These are phyloP conservation scores for Gomphus bonarii DNA, from an alignment of 1,284 basidiomycete species.

Conservation along the genomic window DNA sequence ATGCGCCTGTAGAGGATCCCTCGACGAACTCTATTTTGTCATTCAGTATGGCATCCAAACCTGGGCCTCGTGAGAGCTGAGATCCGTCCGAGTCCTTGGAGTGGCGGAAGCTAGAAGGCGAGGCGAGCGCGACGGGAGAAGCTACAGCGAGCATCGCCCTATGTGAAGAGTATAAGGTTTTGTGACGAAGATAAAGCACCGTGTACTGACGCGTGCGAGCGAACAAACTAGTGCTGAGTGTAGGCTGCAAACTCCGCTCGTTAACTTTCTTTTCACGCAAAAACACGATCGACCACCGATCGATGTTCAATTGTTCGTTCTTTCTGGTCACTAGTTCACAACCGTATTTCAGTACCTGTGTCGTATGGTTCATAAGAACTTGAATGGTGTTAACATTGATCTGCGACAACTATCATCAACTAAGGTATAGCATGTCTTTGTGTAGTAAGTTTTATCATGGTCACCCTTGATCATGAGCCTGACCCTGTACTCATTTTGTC, in stretches of 20 bases:
- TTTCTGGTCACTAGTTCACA: too few relatives aligned
- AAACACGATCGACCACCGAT: too few relatives aligned
- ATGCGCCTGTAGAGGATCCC: slow-evolving; percentile 62
- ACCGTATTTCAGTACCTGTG: too few relatives aligned
- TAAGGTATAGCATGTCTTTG: too few relatives aligned
- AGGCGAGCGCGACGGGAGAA: not conserved
- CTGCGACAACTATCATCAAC: too few relatives aligned
- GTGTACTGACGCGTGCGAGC: not conserved
- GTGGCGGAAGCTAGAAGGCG: not conserved
- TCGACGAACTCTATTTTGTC: slow-evolving; percentile 57
- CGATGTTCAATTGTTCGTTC: too few relatives aligned
- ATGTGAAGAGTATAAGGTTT: not conserved
- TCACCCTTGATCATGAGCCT: too few relatives aligned
- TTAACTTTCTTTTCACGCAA: not conserved
- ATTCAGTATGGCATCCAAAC: slow-evolving; percentile 7
- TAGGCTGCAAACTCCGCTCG: not conserved
- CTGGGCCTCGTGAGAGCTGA: slow-evolving; percentile 6
- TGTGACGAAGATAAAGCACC: not conserved
- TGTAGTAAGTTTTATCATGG: too few relatives aligned
- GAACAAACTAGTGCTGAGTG: not conserved
- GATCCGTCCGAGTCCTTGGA: slow-evolving; percentile 5
- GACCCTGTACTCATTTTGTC: too few relatives aligned
- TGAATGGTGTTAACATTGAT: too few relatives aligned
- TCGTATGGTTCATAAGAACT: too few relatives aligned
- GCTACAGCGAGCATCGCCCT: slow-evolving; percentile 10